A percentile compares a stretch with the other conserved stretches of the same genome.
Evolutionary conservation across 177 flowering plant species (phyloP).

Genomic region (Telopea speciosissima): DNA sequence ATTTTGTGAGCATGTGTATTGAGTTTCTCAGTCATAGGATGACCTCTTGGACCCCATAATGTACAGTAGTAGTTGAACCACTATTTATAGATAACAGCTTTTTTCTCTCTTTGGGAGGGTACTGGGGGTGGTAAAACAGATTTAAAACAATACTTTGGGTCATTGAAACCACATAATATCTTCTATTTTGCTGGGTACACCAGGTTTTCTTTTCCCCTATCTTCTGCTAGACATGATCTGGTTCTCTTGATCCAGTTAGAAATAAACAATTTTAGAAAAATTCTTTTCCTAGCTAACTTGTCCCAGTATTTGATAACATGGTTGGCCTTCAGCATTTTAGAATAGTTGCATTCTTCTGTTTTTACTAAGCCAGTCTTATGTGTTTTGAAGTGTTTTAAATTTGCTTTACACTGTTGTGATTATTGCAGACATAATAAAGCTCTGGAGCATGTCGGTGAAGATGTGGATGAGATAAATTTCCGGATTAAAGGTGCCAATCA

Average conservation of each 20-base stretch:
- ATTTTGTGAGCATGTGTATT: not conserved
- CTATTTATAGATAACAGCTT: too few species aligned
- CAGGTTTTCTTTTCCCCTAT: not conserved
- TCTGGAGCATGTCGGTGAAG: not conserved
- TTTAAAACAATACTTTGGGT: not conserved
- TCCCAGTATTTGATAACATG: not conserved
- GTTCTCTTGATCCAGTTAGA: not conserved
- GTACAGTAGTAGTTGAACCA: too few species aligned
- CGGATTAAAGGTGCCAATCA: not conserved
- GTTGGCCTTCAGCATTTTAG: not conserved
- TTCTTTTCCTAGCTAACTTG: too few species aligned
- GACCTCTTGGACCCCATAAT: not conserved
- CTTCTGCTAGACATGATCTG: not conserved
- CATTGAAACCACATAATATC: not conserved
- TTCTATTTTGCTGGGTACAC: not conserved
- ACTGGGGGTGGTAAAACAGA: not conserved
- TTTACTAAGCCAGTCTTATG: too few species aligned
- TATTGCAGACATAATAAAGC: slow-evolving; percentile 65
- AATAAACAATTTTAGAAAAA: not conserved
- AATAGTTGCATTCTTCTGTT: not conserved
- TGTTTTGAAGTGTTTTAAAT: not conserved
- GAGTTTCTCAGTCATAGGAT: not conserved
- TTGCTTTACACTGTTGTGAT: not conserved
- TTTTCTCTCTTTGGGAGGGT: too few species aligned
- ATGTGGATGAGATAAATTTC: not conserved